Percentiles rank a stretch among this genome's conserved stretches.
Conservation (phyloP, 2,329 filamentous ascomycete genomes). For the Colletotrichum theobromicola region DNA sequence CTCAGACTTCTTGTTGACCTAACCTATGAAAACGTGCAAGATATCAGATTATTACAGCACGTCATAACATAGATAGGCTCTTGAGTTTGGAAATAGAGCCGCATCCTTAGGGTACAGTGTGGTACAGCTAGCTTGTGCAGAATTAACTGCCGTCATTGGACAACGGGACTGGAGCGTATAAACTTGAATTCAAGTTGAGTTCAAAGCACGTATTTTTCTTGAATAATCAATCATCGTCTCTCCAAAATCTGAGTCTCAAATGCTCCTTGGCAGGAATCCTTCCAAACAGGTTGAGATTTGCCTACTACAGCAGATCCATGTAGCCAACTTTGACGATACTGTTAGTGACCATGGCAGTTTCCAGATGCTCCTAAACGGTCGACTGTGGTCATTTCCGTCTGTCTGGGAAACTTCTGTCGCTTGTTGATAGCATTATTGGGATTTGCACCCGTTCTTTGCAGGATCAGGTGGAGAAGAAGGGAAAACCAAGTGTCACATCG, state of each 20-base stretch:
- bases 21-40: background rate
- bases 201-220: rapidly evolving
- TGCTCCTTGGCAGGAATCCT: background rate
- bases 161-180: background rate
- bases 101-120: background rate
- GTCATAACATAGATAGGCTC: background rate
- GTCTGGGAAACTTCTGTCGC: background rate
- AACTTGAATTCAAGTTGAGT: background rate
- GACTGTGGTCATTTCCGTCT: background rate
- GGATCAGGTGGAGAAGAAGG: too few relatives aligned
- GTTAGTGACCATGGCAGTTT: background rate
- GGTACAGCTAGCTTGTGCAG: background rate
- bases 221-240: background rate
- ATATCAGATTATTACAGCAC: background rate
- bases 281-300: background rate
- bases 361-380: background rate
- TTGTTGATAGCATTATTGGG: background rate
- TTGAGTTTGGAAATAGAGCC: background rate
- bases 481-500: too few relatives aligned
- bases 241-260: rapidly evolving
- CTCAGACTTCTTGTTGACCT: background rate
- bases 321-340: background rate
- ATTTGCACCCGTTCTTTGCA: background rate
- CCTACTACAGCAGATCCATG: background rate
- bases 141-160: background rate